Conservation (phyloP, 1,284 basidiomycete species). For the Malassezia sp. region DNA sequence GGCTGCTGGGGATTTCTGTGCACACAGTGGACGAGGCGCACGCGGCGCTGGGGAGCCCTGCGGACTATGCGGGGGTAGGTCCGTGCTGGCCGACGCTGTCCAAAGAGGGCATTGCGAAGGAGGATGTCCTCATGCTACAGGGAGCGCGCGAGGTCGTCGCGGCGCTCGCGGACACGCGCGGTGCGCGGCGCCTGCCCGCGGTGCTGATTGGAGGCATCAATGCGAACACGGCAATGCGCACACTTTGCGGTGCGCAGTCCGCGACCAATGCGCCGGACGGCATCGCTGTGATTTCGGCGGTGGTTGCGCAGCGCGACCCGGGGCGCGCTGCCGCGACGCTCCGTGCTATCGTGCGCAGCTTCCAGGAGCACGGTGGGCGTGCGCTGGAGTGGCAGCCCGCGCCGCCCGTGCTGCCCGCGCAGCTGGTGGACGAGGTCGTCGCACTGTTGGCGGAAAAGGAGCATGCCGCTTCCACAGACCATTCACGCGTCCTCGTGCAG, state of each 20-base stretch:
- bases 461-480: too few relatives aligned
- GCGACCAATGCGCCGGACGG: conserved; percentile 50
- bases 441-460: neutral
- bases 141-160: conserved; percentile 28
- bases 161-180: conserved; percentile 8
- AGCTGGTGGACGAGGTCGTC: neutral
- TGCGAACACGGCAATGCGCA: conserved; percentile 29
- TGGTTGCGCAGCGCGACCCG: conserved; percentile 62
- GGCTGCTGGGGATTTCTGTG: conserved; percentile 72
- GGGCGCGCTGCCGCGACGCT: conserved; percentile 52
- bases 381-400: neutral
- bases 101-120: conserved; percentile 41
- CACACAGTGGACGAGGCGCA: conserved; percentile 51
- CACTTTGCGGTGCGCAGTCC: conserved; percentile 28
- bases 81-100: conserved; percentile 47
- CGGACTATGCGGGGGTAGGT: conserved; percentile 79
- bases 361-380: conserved; percentile 32
- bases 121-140: conserved; percentile 28
- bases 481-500: conserved; percentile 30
- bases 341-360: conserved; percentile 41
- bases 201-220: conserved; percentile 44
- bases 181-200: conserved; percentile 23
- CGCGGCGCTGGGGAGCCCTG: conserved; percentile 50
- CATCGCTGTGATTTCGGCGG: conserved; percentile 80
- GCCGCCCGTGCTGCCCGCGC: neutral